Evolutionary conservation across 495 filamentous ascomycete genomes (phyloP), one percentile per base, ranked within the genome.

Genomic region (Penicillium steckii): DNA sequence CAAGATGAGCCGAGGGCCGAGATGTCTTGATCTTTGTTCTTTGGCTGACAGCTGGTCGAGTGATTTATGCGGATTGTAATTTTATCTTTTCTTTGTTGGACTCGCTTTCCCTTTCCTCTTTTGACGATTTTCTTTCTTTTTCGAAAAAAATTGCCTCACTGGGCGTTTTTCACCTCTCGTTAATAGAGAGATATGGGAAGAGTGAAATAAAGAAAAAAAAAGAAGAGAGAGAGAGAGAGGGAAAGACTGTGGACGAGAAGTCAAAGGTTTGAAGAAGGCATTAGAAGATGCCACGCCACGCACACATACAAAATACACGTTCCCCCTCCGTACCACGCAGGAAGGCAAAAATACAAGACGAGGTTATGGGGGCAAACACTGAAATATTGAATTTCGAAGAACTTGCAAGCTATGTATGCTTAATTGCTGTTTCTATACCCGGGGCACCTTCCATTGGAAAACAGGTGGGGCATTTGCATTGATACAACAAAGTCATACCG

Each of bases 381-480:
- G 53, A 57, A 51, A 54, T 47, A 44, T 44, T 57, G 46, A 57
- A 50, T 59, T 49, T 46, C 40, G 45, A 30, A 35, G 42, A 46
- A 38, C 21, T 38, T 41, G 41, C 41, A 56, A 48, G 21, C 49
- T 53, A 58, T 50, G 58, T 53, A 58, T 50, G 58, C 50, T 52
- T 25, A 51, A 47, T 56, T 59, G 48, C 26, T 58, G 48, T 44
- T 24, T 10, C 10, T 17, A n/a, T n/a, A n/a, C n/a, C n/a, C n/a
- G n/a, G n/a, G n/a, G n/a, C n/a, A n/a, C n/a, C n/a, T 44, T 25
- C 24, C 8, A 7, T 13, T 27, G n/a, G 43, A 46, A 51, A 63
- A 57, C 50, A 26, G 53, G 62, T 63, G 62, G 62, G 62, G 62
- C 56, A 42, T 53, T 30, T 44, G 47, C 51, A 53, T 55, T 52